A percentile compares a stretch with the other conserved stretches of the same genome.
Conservation (phyloP, 2,329 filamentous ascomycete species). For the Phialophora expanda region DNA sequence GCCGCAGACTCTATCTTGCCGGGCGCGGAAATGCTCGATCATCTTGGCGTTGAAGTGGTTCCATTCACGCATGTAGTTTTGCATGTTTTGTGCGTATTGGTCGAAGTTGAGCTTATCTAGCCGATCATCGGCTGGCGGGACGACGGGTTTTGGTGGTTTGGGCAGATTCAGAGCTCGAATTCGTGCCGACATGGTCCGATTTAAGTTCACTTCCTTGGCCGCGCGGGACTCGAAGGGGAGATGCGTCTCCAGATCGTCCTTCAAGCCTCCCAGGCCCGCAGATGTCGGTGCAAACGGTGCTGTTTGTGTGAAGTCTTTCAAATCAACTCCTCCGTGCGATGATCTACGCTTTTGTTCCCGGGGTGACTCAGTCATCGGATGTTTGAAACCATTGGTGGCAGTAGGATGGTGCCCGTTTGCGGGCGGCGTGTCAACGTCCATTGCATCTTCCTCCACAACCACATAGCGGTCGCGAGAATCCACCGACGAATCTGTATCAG, state of each 20-base stretch:
- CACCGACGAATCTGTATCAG: constrained; percentile 11
- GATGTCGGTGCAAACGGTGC: constrained; percentile 56
- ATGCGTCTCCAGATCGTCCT: constrained; percentile 56
- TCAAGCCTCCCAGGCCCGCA: constrained; percentile 58
- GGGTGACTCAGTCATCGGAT: neutral
- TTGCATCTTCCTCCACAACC: constrained; percentile 46
- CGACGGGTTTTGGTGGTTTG: constrained; percentile 58
- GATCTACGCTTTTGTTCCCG: constrained; percentile 20
- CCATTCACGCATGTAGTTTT: constrained; percentile 62
- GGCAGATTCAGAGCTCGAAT: constrained; percentile 53
- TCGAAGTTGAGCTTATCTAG: constrained; percentile 57
- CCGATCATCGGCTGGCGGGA: constrained; percentile 40
- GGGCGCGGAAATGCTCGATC: constrained; percentile 60
- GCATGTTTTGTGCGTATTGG: constrained; percentile 60
- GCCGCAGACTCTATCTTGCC: constrained; percentile 56
- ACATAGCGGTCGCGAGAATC: constrained; percentile 31
- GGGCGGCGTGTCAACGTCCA: constrained; percentile 54
- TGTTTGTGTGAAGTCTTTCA: constrained; percentile 58
- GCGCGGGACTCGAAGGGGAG: constrained; percentile 65
- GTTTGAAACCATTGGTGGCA: constrained; percentile 17
- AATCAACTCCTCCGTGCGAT: constrained; percentile 46
- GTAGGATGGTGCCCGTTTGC: constrained; percentile 21
- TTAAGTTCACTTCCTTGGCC: constrained; percentile 46
- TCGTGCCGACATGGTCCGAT: constrained; percentile 45
- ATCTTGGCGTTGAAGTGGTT: constrained; percentile 61